Percentiles rank a stretch among this genome's conserved stretches.
phyloP scores from a whole-genome alignment of 345 rosid species.

The Salix dunnii region DNA sequence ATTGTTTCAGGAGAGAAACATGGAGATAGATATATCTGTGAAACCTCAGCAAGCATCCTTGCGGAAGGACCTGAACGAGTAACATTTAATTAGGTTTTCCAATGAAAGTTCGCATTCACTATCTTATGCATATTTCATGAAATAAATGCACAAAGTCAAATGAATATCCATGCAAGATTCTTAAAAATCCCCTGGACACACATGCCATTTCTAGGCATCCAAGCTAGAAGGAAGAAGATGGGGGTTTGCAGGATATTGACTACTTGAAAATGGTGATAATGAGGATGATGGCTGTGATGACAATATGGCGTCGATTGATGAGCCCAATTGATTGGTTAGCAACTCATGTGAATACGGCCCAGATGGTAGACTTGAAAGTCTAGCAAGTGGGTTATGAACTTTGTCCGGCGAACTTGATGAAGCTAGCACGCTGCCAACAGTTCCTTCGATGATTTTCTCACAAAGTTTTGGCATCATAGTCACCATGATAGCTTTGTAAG shows the following conservation, averaged over 20 bases:
- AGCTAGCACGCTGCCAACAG: constrained; percentile 18
- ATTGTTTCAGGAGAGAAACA: constrained; percentile 7
- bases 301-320: constrained; percentile 54
- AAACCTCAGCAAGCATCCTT: constrained; percentile 26
- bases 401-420: constrained; percentile 28
- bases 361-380: constrained; percentile 30
- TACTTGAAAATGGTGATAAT: constrained; percentile 36
- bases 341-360: constrained; percentile 21
- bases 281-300: constrained; percentile 43
- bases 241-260: constrained; percentile 56
- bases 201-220: constrained; percentile 45
- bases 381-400: constrained; percentile 22
- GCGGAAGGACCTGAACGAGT: constrained; percentile 37
- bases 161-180: constrained; percentile 16
- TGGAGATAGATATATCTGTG: constrained; percentile 22
- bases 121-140: constrained; percentile 27
- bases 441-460: constrained; percentile 48
- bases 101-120: constrained; percentile 26
- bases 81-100: constrained; percentile 52
- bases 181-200: constrained; percentile 1
- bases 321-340: constrained; percentile 42
- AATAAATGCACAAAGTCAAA: constrained; percentile 24
- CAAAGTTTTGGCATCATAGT: constrained; percentile 49
- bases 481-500: constrained; percentile 16
- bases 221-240: constrained; percentile 42